Evolutionary conservation across 2,329 filamentous ascomycete species (phyloP), one percentile per base, ranked within the genome.

Genomic region (Ustilaginoidea virens): DNA sequence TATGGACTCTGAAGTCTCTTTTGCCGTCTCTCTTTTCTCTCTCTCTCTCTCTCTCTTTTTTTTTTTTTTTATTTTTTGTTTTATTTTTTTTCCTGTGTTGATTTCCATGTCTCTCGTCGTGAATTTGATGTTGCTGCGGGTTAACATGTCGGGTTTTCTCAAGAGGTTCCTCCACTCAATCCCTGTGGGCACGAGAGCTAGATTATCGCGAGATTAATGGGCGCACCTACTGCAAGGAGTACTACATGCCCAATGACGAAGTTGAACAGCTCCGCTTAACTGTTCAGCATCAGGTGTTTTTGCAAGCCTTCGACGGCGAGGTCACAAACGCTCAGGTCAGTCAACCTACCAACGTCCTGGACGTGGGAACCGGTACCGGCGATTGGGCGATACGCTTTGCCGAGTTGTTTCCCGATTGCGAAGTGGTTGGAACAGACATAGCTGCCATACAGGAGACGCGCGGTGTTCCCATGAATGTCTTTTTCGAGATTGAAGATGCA

Each of bases 241-340:
- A 76, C 42, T 71, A 60, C 45, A 73, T 77, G 61, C 74, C 74
- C 10, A 76, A 75, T 45, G 74, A 78, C 40, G 67, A 75, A 25
- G 51, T 61, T 25, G 74, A 79, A 43, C 70, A 76, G 46, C 68
- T 69, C 25, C 67, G 74, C 23, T 48, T 75, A 28, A 63, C 66
- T 33, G 56, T 79, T 29, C 55, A 69, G 22, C 71, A 79, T 38
- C 70, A 76, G 43, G 65, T 76, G 26, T 76, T 70, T 40, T 50
- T 74, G 5, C 61, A 63, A 31, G 50, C 60, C 11, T 56, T 66
- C 28, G 52, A 58, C 19, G 56, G 55, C 34, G 53, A 60, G 33
- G 43, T 61, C 19, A 62, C 55, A 14, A 53, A 54, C n/a, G 55
- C 56, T 5, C 52, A 55, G 3, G 43, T 66, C 5, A 40, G 51